Percentiles rank a stretch among this genome's conserved stretches.
Conservation (phyloP, 225 moss, liverwort and hornwort species). For the Polytrichum commune region DNA sequence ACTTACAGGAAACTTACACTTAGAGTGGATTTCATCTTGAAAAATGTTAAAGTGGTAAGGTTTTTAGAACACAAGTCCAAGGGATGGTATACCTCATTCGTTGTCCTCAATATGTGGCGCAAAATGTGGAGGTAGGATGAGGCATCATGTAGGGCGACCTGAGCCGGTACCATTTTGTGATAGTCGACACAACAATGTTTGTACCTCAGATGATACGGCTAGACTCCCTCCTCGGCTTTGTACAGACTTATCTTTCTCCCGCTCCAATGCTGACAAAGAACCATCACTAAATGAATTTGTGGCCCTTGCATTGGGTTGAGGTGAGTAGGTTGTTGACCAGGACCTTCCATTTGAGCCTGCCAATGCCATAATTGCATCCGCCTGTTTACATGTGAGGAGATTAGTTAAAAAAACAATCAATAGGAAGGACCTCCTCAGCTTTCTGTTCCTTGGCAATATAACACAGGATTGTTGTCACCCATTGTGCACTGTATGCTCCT, state of each 20-base stretch:
- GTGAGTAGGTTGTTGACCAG: slow-evolving; percentile 94
- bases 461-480: too few relatives aligned
- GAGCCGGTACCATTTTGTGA: slow-evolving; percentile 66
- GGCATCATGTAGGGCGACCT: slow-evolving; percentile 40
- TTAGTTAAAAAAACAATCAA: not conserved
- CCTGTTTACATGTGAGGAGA: slow-evolving; percentile 29
- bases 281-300: slow-evolving; percentile 83
- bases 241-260: slow-evolving; percentile 66
- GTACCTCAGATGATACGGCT: slow-evolving; percentile 56
- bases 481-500: too few relatives aligned
- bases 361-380: slow-evolving; percentile 79
- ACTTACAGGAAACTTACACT: too few relatives aligned
- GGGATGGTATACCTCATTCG: too few relatives aligned
- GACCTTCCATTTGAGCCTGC: slow-evolving; percentile 94
- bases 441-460: too few relatives aligned
- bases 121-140: not conserved
- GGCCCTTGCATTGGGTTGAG: slow-evolving; percentile 62
- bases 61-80: too few relatives aligned
- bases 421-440: slow-evolving; percentile 7
- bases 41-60: too few relatives aligned
- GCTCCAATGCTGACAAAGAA: slow-evolving; percentile 72
- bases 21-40: too few relatives aligned
- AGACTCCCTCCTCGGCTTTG: slow-evolving; percentile 58
- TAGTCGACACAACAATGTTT: slow-evolving; percentile 76
- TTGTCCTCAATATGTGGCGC: too few relatives aligned